These are phyloP conservation scores for Posidonia australis DNA, from an alignment of 106 monocot species.

Conservation along the genomic window DNA sequence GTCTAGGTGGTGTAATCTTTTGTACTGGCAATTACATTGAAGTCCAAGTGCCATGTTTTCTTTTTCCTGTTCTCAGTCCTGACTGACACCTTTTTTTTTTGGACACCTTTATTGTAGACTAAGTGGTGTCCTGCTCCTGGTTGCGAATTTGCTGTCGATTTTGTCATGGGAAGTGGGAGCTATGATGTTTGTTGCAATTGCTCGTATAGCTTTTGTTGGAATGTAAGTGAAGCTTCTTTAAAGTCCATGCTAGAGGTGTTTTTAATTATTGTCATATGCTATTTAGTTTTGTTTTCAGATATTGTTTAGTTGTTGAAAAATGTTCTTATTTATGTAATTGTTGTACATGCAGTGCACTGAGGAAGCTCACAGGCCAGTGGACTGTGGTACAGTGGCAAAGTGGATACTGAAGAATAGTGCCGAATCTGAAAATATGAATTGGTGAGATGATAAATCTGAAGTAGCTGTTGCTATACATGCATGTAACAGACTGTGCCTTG, in stretches of 20 bases:
- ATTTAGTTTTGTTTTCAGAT: no score
- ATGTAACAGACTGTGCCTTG: not conserved
- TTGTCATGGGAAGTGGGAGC: constrained; percentile 47
- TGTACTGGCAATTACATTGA: no score
- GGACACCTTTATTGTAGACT: constrained; percentile 47
- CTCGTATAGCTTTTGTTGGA: constrained; percentile 73
- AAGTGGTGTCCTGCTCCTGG: constrained; percentile 94
- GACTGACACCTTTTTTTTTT: not conserved
- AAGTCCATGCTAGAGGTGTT: no score
- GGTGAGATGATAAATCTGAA: constrained; percentile 25
- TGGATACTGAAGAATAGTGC: constrained; percentile 88
- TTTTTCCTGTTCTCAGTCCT: no score
- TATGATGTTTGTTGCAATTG: constrained; percentile 74
- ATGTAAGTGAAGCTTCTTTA: constrained; percentile 36
- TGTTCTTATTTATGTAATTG: not conserved
- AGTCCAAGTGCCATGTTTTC: no score
- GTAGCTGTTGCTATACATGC: not conserved
- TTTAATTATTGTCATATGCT: no score
- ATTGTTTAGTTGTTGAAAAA: no score
- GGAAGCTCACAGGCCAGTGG: constrained; percentile 86
- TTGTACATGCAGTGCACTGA: constrained; percentile 59
- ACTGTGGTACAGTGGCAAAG: constrained; percentile 61
- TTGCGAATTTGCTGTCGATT: constrained; percentile 74
- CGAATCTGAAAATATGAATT: constrained; percentile 88
- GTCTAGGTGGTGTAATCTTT: no score